A percentile compares a stretch with the other conserved stretches of the same genome.
Conservation (phyloP, 2,329 filamentous ascomycete genomes). For the Zymoseptoria ardabiliae region DNA sequence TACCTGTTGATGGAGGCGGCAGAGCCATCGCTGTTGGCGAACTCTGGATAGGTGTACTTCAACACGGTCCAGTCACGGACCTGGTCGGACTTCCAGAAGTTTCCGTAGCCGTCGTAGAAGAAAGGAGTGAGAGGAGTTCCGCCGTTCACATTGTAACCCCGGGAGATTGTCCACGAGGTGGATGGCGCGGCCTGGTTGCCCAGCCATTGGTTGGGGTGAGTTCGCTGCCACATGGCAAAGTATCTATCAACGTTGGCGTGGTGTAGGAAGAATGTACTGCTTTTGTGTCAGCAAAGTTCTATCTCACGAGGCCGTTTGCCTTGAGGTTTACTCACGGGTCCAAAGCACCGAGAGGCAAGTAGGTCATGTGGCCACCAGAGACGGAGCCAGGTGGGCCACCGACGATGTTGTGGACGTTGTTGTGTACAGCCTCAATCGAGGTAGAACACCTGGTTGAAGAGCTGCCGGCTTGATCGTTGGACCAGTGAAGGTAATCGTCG, state of each 20-base stretch:
- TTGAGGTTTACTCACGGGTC: constrained; percentile 15
- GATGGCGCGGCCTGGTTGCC: constrained; percentile 20
- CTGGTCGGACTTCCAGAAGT: constrained; percentile 61
- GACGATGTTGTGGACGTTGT: constrained; percentile 21
- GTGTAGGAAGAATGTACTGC: constrained; percentile 30
- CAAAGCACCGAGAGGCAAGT: constrained; percentile 24
- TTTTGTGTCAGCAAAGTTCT: background rate
- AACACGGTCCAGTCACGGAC: constrained; percentile 52
- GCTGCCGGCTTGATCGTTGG: constrained; percentile 17
- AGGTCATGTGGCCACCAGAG: constrained; percentile 27
- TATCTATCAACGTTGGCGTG: constrained; percentile 27
- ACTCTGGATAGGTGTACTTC: constrained; percentile 68
- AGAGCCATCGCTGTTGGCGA: constrained; percentile 36
- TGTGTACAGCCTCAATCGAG: constrained; percentile 23
- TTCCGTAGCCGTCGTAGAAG: constrained; percentile 48
- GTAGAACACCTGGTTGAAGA: constrained; percentile 17
- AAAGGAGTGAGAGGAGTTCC: constrained; percentile 51
- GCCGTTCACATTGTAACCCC: constrained; percentile 16
- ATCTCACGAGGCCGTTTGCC: no score
- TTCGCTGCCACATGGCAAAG: constrained; percentile 29
- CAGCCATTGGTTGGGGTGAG: constrained; percentile 22
- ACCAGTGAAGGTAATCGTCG: constrained; percentile 19
- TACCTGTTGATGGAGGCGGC: constrained; percentile 37
- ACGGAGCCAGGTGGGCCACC: constrained; percentile 16
- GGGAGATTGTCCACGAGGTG: constrained; percentile 25